Evolutionary conservation across 176 grass and related monocot genomes (phyloP).

Genomic region (Juncus inflexus): DNA sequence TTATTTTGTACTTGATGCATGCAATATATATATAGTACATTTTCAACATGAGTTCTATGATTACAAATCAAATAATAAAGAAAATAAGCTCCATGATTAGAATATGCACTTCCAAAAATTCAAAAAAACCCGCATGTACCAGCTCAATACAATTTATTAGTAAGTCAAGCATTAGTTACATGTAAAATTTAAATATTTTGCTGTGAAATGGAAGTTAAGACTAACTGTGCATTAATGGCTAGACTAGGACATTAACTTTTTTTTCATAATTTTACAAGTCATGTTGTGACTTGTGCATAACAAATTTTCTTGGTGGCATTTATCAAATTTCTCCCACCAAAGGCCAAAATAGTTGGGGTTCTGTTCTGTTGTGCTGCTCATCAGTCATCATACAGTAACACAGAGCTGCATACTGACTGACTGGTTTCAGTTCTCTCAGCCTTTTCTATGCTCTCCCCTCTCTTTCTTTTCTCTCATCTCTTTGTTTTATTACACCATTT

Average conservation of each 20-base stretch:
- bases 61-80: too few relatives aligned
- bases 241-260: too few relatives aligned
- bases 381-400: background rate
- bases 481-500: slow-evolving; percentile 18
- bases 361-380: background rate
- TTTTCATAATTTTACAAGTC: too few relatives aligned
- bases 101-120: slow-evolving; percentile 6
- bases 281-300: too few relatives aligned
- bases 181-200: background rate
- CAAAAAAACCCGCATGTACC: background rate
- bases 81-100: background rate
- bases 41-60: too few relatives aligned
- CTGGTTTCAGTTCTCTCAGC: slow-evolving; percentile 27
- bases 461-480: slow-evolving; percentile 11
- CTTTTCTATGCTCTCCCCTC: slow-evolving; percentile 15
- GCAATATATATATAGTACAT: background rate
- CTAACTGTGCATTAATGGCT: too few relatives aligned
- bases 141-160: background rate
- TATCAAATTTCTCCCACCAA: background rate
- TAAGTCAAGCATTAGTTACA: background rate
- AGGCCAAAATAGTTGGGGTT: slow-evolving; percentile 18
- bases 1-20: slow-evolving; percentile 19
- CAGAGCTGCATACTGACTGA: slow-evolving; percentile 13
- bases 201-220: too few relatives aligned
- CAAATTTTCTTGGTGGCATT: too few relatives aligned